A percentile compares a stretch with the other conserved stretches of the same genome.
Evolutionary conservation across 208 protist species (phyloP).

Genomic region (Acanthamoeba royreba): DNA sequence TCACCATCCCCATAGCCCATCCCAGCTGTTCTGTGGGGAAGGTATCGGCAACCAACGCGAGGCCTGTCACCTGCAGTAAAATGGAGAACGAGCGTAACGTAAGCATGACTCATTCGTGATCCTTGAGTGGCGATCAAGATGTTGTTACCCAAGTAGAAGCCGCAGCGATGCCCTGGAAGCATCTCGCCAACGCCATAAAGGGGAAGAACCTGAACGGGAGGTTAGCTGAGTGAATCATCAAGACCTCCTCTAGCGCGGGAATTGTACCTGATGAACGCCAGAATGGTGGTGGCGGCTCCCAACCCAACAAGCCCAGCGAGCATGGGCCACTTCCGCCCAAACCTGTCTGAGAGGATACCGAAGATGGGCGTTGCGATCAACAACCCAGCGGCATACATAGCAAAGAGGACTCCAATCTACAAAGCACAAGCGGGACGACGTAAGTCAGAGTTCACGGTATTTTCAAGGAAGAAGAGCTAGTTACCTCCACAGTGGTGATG

Average conservation of each 20-base stretch:
- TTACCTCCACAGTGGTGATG: background rate
- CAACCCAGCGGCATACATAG: background rate
- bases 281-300: background rate
- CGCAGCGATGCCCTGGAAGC: background rate
- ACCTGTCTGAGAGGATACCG: background rate
- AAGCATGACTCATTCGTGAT: background rate
- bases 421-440: too few relatives aligned
- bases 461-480: background rate
- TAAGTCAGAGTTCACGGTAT: too few relatives aligned
- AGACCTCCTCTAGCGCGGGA: background rate
- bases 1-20: background rate
- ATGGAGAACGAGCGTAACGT: background rate
- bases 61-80: background rate
- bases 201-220: background rate
- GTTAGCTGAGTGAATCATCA: background rate
- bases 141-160: background rate
- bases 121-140: background rate
- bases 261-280: background rate
- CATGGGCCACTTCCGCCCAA: background rate
- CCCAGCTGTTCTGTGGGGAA: background rate
- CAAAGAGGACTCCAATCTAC: background rate
- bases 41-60: background rate
- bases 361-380: background rate
- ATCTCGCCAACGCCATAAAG: background rate
- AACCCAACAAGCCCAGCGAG: background rate